Conservation (phyloP, 2,329 filamentous ascomycete genomes). For the Xylariomycetidae sp. region DNA sequence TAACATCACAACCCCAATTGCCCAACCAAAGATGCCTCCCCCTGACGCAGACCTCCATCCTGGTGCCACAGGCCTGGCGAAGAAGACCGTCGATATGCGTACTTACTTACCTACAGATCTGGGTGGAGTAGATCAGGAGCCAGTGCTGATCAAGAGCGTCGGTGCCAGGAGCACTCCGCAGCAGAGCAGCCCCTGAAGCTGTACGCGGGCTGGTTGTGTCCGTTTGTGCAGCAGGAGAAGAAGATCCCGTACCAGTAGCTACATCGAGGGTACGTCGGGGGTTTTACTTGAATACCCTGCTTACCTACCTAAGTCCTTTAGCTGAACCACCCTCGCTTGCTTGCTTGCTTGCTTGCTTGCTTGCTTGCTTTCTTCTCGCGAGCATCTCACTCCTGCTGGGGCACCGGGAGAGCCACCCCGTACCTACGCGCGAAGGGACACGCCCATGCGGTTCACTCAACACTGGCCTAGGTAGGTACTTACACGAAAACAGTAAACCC, state of each 20-base stretch:
- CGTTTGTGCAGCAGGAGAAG: conserved; percentile 52
- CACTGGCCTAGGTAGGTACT: neutral
- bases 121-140: neutral
- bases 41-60: conserved; percentile 22
- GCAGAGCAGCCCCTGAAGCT: conserved; percentile 16
- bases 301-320: too few relatives aligned
- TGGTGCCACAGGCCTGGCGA: conserved; percentile 21
- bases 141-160: neutral
- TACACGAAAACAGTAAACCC: conserved; percentile 41
- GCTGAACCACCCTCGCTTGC: too few relatives aligned
- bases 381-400: too few relatives aligned
- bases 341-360: too few relatives aligned
- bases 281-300: too few relatives aligned
- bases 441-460: too few relatives aligned
- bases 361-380: too few relatives aligned
- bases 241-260: conserved; percentile 53
- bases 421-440: too few relatives aligned
- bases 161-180: conserved; percentile 18
- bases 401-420: too few relatives aligned
- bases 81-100: conserved; percentile 20
- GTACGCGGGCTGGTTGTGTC: conserved; percentile 18
- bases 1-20: too few relatives aligned
- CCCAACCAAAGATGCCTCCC: conserved; percentile 18
- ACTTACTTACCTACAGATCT: conserved; percentile 13
- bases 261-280: conserved; percentile 35